Evolutionary conservation across 495 filamentous ascomycete species (phyloP).

Genomic region (Lasiosphaeria ovina): DNA sequence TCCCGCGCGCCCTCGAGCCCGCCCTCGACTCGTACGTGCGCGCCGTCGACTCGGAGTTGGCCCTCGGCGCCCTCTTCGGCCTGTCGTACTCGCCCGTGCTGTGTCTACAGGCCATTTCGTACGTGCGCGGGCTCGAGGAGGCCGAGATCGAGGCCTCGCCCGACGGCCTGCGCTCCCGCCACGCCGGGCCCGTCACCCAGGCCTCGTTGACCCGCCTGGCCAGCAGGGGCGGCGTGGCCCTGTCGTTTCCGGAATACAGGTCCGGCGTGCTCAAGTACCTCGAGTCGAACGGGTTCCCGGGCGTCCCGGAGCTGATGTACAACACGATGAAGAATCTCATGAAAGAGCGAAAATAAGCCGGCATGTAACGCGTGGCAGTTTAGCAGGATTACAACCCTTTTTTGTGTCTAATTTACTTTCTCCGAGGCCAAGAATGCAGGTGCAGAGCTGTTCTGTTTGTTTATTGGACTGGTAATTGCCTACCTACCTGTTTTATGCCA

Average conservation of each 20-base stretch:
- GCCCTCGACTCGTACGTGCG: slow-evolving; percentile 47
- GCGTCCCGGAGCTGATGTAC: slow-evolving; percentile 72
- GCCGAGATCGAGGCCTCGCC: slow-evolving; percentile 29
- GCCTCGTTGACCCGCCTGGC: slow-evolving; percentile 59
- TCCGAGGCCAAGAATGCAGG: too few species aligned
- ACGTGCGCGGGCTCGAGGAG: slow-evolving; percentile 67
- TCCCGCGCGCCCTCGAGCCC: slow-evolving; percentile 48
- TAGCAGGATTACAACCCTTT: too few species aligned
- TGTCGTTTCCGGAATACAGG: slow-evolving; percentile 73
- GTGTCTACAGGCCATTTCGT: slow-evolving; percentile 63
- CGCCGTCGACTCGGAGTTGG: slow-evolving; percentile 40
- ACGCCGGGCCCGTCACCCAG: slow-evolving; percentile 77
- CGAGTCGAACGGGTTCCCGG: slow-evolving; percentile 61
- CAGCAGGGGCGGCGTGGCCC: slow-evolving; percentile 64
- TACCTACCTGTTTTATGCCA: not conserved
- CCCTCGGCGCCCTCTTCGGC: slow-evolving; percentile 60
- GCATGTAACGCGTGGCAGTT: too few species aligned
- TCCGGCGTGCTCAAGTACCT: slow-evolving; percentile 70
- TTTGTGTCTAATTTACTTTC: too few species aligned
- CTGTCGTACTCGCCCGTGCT: slow-evolving; percentile 67
- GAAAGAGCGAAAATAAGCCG: slow-evolving; percentile 20
- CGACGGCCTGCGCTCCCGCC: slow-evolving; percentile 45
- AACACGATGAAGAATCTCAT: slow-evolving; percentile 77
- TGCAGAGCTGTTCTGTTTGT: slow-evolving; percentile 2
- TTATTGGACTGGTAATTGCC: not conserved